Evolutionary conservation across 805 yeast species (phyloP), one percentile per base, ranked within the genome.

Genomic region (Ogataea saltuana): DNA sequence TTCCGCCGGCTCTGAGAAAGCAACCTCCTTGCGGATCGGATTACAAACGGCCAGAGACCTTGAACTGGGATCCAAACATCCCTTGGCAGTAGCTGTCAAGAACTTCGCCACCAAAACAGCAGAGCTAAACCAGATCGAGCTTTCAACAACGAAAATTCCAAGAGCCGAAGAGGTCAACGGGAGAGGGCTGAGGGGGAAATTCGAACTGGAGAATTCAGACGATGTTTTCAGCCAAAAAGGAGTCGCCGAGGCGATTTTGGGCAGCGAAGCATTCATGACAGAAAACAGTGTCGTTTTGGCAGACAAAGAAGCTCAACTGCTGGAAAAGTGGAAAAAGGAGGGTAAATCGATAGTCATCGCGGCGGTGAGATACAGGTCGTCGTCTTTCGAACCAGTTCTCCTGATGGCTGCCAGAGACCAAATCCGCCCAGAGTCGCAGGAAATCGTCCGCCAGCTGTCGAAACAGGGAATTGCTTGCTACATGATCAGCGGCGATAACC

Each of bases 401-500:
- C 62, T 78, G 44, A 50, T 81, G 48, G 84, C 79, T 3, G 80
- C 81, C 25, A 72, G 86, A 35, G 91, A 85, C 57, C 73, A 75
- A 42, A 58, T 79, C 5, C 59, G 84, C 48, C 69, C 74, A 0
- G 93, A 85, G 56, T 70, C 88, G 2, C 68, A 66, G 26, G 53
- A 54, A 16, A 83, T 83, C 0, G 68, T 85, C 15, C 53, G 64
- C 6, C 63, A 64, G 6, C 58, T 78, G 10, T 62, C 68, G 30
- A 40, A 43, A 8, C 60, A 60, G 6, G 72, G 74, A 5, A 75
- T 84, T 15, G 73, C 74, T 17, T 75, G 84, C 39, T 85, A 85
- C 81, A 82, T 85, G 86, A 78, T 85, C 30, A 79, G 88, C 3
- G 93, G 93, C 16, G 93, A 85, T 58, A 83, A 83, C 54, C 70